Conservation (phyloP, 2,329 filamentous ascomycete genomes). For the Trichoderma sp. region DNA sequence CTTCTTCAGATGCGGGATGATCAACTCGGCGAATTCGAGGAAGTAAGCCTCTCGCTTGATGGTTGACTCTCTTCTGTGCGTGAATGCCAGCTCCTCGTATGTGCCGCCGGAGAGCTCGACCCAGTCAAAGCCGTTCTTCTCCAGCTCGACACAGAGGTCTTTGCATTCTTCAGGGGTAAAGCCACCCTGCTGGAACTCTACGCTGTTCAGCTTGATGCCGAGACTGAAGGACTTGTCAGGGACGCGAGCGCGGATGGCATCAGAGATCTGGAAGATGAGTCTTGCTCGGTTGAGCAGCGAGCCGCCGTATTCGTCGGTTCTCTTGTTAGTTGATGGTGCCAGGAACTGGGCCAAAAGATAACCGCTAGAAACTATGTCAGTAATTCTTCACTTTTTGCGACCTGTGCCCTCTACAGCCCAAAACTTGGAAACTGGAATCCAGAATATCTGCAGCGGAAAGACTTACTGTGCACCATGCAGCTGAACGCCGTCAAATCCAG, state of each 20-base stretch:
- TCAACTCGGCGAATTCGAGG: slow-evolving; percentile 61
- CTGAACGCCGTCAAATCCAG: slow-evolving; percentile 60
- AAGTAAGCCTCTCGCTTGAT: slow-evolving; percentile 63
- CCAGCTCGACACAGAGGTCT: slow-evolving; percentile 52
- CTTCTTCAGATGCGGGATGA: slow-evolving; percentile 50
- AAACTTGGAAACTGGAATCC: background rate
- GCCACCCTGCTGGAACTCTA: slow-evolving; percentile 59
- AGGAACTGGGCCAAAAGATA: slow-evolving; percentile 60
- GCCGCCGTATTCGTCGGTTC: slow-evolving; percentile 57
- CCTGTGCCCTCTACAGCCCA: background rate
- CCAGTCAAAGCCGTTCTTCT: slow-evolving; percentile 57
- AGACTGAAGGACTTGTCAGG: slow-evolving; percentile 46
- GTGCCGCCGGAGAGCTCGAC: slow-evolving; percentile 66
- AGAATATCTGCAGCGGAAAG: background rate
- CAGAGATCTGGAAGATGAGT: slow-evolving; percentile 51
- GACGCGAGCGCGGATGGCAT: slow-evolving; percentile 41
- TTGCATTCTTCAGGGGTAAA: slow-evolving; percentile 57
- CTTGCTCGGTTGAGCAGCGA: slow-evolving; percentile 50
- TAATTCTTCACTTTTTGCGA: background rate
- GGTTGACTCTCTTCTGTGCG: slow-evolving; percentile 57
- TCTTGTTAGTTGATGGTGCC: slow-evolving; percentile 52
- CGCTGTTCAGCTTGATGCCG: slow-evolving; percentile 61
- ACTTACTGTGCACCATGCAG: slow-evolving; percentile 55
- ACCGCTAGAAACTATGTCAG: slow-evolving; percentile 39
- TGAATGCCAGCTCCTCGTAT: slow-evolving; percentile 58